Evolutionary conservation across 345 rosid genomes (phyloP).

Genomic region (Ceriops decandra): DNA sequence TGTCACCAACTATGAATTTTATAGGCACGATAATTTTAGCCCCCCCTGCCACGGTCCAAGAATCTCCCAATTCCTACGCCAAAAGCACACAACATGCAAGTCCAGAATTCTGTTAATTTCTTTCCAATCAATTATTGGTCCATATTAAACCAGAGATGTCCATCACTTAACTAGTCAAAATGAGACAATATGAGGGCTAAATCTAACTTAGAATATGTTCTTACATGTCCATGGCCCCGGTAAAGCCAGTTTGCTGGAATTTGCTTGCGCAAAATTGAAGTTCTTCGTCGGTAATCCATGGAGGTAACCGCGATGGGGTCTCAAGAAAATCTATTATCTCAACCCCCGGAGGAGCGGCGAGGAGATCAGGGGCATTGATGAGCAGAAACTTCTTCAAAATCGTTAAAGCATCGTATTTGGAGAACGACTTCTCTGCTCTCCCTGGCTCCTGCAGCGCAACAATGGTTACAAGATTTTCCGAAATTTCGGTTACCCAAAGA

Average conservation of each 20-base stretch:
- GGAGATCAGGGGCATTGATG: slow-evolving; percentile 24
- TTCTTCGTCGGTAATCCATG: slow-evolving; percentile 29
- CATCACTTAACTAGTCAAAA: no score
- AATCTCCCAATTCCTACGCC: slow-evolving; percentile 27
- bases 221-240: slow-evolving; percentile 26
- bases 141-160: no score
- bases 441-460: slow-evolving; percentile 22
- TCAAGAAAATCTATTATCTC: slow-evolving; percentile 33
- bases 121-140: no score
- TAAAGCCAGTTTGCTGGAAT: slow-evolving; percentile 19
- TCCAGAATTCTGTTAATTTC: no score
- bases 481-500: no score
- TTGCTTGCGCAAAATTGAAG: slow-evolving; percentile 26
- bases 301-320: slow-evolving; percentile 20
- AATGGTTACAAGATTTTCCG: neutral
- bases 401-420: slow-evolving; percentile 22
- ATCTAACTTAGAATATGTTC: no score
- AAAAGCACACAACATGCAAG: neutral
- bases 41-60: slow-evolving; percentile 25
- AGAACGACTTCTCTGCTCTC: slow-evolving; percentile 31
- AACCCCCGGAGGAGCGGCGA: slow-evolving; percentile 25
- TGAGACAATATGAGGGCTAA: no score
- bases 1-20: slow-evolving; percentile 24
- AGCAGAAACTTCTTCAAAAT: slow-evolving; percentile 31
- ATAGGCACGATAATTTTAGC: slow-evolving; percentile 25